A percentile compares a stretch with the other conserved stretches of the same genome.
Evolutionary conservation across 2,329 filamentous ascomycete species (phyloP).

Genomic region (Knufia petricola): DNA sequence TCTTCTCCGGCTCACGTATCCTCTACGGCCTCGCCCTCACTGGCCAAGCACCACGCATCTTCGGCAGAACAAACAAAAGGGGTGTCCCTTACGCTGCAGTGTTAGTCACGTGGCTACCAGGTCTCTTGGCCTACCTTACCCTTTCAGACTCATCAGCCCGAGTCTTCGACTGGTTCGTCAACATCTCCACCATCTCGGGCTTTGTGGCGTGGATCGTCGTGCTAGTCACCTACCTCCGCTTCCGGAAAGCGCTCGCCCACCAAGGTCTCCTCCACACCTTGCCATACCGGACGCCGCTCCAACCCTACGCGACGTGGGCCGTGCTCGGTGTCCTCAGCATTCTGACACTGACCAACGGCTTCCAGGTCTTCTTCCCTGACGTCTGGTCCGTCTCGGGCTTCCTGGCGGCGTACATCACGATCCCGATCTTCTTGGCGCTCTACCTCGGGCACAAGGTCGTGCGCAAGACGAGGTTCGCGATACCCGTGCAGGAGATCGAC

Average conservation of each 20-base stretch:
- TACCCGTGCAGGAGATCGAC: slow-evolving; percentile 33
- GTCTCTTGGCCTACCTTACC: slow-evolving; percentile 34
- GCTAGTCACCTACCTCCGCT: slow-evolving; percentile 39
- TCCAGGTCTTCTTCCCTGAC: slow-evolving; percentile 55
- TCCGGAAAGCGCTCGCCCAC: slow-evolving; percentile 33
- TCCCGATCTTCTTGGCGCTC: slow-evolving; percentile 46
- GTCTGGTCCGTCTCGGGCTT: slow-evolving; percentile 51
- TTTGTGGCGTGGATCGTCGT: slow-evolving; percentile 43
- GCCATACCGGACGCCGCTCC: slow-evolving; percentile 35
- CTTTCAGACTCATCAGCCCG: slow-evolving; percentile 21
- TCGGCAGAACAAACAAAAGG: slow-evolving; percentile 41
- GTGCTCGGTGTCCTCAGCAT: slow-evolving; percentile 56
- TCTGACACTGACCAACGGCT: slow-evolving; percentile 59
- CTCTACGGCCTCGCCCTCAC: slow-evolving; percentile 42
- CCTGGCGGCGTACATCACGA: slow-evolving; percentile 50
- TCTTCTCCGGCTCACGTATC: slow-evolving; percentile 46
- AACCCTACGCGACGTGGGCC: slow-evolving; percentile 43
- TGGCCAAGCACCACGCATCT: slow-evolving; percentile 43
- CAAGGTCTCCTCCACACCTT: slow-evolving; percentile 35
- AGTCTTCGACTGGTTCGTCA: slow-evolving; percentile 41
- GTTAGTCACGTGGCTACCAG: slow-evolving; percentile 52
- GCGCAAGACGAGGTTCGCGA: slow-evolving; percentile 30
- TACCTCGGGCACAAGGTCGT: slow-evolving; percentile 43
- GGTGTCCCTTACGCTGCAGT: slow-evolving; percentile 50
- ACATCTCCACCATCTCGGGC: slow-evolving; percentile 38